Conservation (phyloP, 106 monocot genomes). For the Dactylorhiza incarnata region DNA sequence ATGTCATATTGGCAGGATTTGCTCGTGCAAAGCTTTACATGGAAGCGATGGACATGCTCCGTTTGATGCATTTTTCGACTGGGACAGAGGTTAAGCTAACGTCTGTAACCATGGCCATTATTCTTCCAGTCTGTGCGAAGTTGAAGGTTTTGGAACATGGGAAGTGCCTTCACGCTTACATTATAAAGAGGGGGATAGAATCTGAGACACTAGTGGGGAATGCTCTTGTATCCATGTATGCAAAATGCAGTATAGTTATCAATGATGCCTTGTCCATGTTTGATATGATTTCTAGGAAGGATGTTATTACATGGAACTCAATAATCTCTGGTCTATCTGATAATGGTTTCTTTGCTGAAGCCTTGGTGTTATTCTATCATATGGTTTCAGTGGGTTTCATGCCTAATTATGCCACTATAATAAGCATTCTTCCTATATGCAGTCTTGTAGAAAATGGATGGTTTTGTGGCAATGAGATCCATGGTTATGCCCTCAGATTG, state of each 20-base stretch:
- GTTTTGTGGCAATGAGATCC: conserved; percentile 51
- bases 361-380: conserved; percentile 28
- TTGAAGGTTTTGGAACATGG: conserved; percentile 19
- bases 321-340: conserved; percentile 53
- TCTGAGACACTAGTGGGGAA: conserved; percentile 52
- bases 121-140: conserved; percentile 47
- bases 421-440: conserved; percentile 58
- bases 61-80: conserved; percentile 28
- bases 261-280: conserved; percentile 32
- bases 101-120: conserved; percentile 33
- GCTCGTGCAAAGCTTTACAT: conserved; percentile 20
- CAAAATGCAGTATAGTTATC: conserved; percentile 41
- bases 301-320: conserved; percentile 70
- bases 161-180: conserved; percentile 33
- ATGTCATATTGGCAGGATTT: conserved; percentile 41
- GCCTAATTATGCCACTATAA: conserved; percentile 50
- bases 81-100: conserved; percentile 21
- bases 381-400: conserved; percentile 25
- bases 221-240: conserved; percentile 55
- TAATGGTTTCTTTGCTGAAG: conserved; percentile 30
- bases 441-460: conserved; percentile 29
- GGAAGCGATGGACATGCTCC: conserved; percentile 24
- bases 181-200: conserved; percentile 41
- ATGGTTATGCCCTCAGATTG: conserved; percentile 26
- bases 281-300: conserved; percentile 30